Conservation (phyloP, 2,329 filamentous ascomycete genomes). For the Allantophomopsis cytisporea region DNA sequence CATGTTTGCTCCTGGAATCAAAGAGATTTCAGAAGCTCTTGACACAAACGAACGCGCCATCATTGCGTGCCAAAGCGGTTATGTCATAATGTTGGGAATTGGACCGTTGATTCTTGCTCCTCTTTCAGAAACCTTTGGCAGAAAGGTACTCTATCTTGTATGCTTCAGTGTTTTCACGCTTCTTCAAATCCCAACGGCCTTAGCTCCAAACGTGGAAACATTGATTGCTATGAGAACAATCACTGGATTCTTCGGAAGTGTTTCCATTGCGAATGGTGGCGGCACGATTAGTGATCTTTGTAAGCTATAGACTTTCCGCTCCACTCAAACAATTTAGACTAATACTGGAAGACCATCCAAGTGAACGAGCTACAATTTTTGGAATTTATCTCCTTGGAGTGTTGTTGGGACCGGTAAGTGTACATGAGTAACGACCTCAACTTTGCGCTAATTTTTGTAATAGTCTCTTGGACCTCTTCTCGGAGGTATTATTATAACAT, state of each 20-base stretch:
- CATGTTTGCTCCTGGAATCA: neutral
- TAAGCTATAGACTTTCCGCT: conserved; percentile 26
- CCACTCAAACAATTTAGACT: conserved; percentile 25
- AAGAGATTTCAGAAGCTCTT: neutral
- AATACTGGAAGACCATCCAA: conserved; percentile 32
- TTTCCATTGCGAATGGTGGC: conserved; percentile 43
- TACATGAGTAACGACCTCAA: too few relatives aligned
- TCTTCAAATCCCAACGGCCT: conserved; percentile 23
- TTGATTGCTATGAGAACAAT: conserved; percentile 46
- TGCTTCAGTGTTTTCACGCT: conserved; percentile 26
- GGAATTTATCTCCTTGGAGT: too few relatives aligned
- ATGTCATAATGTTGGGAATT: conserved; percentile 48
- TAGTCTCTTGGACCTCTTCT: too few relatives aligned
- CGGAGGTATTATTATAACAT: too few relatives aligned
- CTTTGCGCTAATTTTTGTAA: too few relatives aligned
- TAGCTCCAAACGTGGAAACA: conserved; percentile 28
- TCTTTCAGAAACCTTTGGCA: conserved; percentile 44
- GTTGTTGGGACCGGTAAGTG: too few relatives aligned
- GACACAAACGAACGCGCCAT: conserved; percentile 23
- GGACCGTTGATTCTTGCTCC: conserved; percentile 47
- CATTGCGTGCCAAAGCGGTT: conserved; percentile 42
- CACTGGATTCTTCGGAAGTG: conserved; percentile 46
- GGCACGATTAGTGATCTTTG: conserved; percentile 51
- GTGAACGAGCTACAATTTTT: conserved; percentile 18
- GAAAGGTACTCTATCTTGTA: conserved; percentile 32